Evolutionary conservation across 441 rosid species (phyloP), one percentile per base, ranked within the genome.

Genomic region (Populus trichocarpa): DNA sequence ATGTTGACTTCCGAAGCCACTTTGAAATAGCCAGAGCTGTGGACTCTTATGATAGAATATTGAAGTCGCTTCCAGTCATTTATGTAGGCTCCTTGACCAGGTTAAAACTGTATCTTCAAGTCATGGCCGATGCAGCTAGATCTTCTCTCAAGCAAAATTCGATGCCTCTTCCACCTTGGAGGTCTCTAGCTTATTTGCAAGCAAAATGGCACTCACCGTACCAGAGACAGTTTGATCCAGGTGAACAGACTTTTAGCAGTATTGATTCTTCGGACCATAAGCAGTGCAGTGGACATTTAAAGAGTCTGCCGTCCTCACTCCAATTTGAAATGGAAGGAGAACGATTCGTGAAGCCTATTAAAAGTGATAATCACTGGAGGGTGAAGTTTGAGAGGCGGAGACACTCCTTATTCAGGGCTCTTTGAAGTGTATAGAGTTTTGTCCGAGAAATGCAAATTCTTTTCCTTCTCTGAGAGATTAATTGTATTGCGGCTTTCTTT

Each of bases 131-230:
- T 33, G 98, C 96, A 35, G 90, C 96, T 8, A 88, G 82, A 81
- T 88, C 82, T 73, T 95, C 98, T 2, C 90, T 95, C 23, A 90
- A 90, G 83, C 97, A 93, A 78, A 92, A 92, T 65, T 92, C 98
- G 7, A 95, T 95, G 99, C 94, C 96, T 8, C 84, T 95, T 71
- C 99, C 99, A 78, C 99, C 99, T 0, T 95, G 99, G 99, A 89
- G 98, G 82, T 93, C 99, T 5, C 83, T 93, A 3, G 88, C 90
- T 53, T 95, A 95, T 81, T 82, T 95, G 85, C 89, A 89, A 78
- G 93, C 96, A 8, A 95, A 95, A 83, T 95, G 99, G 99, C 84
- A 85, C 76, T 92, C 97, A 0, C 90, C 89, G 0, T 83, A 89
- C 81, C 87, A 86, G 83, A 87, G 98, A 35, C 88, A 79, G 76